Evolutionary conservation across 1,139 yeast species (phyloP), one percentile per base, ranked within the genome.

Genomic region (Pneumocystis jirovecii): DNA sequence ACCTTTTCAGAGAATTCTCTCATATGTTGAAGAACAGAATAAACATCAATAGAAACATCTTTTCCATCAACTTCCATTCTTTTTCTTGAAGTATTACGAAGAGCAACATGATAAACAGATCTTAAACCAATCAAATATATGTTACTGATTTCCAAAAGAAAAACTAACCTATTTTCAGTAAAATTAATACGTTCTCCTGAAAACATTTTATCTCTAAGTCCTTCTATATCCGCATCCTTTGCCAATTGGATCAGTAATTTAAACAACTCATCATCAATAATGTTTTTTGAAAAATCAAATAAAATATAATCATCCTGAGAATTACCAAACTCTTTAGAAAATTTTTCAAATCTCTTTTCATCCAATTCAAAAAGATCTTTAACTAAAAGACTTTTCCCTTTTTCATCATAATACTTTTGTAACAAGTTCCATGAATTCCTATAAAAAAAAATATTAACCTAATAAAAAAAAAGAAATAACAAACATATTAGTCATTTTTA

Each of bases 91-190:
- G 91, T 87, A 83, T 95, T 93, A 82, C 98, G 87, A 73, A 93
- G 83, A 57, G 97, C 98, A 72, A 85, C 89, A 79, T 93, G 98
- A 82, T 82, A 93, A 65, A 93, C 98, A 56, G 98, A 97, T 42
- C 50, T 40, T 50, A 25, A 50, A 50, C 21, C 29, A 50, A 50
- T 50, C 34, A 50, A 15, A 50, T 34, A 21, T 21, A 50, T 25
- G 12, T 50, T 25, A 50, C 6, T 7, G 12, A 25, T 25, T 50
- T 25, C n/a, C 7, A 19, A 7, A 37, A 37, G 4, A 25, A 40
- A 60, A 60, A 60, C 34, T 5, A 42, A 42, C 77, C 98, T 86
- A 77, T 84, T 87, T 79, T 93, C 98, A 68, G 98, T 93, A 78
- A 84, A 83, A 82, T 93, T 93, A 81, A 93, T 90, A 79, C 89